phyloP scores from a whole-genome alignment of 2,329 filamentous ascomycete species.

The Colletotrichum gigasporum region DNA sequence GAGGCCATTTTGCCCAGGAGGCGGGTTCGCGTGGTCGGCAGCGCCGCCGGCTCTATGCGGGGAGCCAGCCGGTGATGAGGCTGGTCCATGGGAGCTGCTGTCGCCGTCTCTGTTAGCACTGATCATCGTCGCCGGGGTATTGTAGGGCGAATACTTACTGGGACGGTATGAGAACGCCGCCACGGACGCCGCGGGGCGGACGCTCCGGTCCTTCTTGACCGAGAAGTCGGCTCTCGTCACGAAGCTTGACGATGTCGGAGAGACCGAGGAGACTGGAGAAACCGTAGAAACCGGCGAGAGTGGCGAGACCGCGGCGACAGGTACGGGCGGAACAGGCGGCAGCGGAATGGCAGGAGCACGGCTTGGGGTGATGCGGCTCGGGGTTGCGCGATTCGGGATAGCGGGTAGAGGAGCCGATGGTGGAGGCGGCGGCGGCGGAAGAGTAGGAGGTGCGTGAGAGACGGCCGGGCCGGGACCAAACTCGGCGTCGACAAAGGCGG shows the following conservation, averaged over 20 bases:
- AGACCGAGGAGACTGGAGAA: no score
- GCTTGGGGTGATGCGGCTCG: no score
- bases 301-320: no score
- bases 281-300: no score
- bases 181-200: conserved; percentile 12
- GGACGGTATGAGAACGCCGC: background rate
- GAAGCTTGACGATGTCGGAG: no score
- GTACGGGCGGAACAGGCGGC: no score
- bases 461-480: background rate
- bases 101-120: background rate
- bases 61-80: background rate
- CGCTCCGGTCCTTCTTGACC: conserved; percentile 10
- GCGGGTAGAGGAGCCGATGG: background rate
- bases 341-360: no score
- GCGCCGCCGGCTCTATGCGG: background rate
- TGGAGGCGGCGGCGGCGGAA: background rate
- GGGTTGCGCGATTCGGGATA: no score
- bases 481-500: background rate
- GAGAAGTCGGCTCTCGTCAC: conserved; percentile 23
- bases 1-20: conserved; percentile 19
- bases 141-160: conserved; percentile 4
- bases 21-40: background rate
- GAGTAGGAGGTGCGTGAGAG: background rate
- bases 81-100: conserved; percentile 4
- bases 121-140: background rate